Evolutionary conservation across 1,284 basidiomycete species (phyloP).

Genomic region (Ceratobasidium theobromae): DNA sequence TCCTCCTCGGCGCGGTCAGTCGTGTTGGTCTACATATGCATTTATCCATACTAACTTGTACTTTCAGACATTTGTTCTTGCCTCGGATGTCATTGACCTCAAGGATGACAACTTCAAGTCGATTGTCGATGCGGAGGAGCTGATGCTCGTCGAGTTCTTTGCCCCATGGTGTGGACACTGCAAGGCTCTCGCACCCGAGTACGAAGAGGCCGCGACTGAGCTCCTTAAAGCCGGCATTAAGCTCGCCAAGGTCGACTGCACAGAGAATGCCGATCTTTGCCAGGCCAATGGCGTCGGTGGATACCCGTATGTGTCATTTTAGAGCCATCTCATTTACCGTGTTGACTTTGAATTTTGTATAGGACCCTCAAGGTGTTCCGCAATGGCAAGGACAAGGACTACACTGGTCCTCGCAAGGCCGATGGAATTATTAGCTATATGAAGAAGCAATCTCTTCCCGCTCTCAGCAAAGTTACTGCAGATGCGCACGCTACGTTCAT

Average conservation of each 20-base stretch:
- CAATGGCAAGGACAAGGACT: constrained; percentile 76
- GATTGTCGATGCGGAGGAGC: constrained; percentile 65
- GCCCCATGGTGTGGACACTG: constrained; percentile 94
- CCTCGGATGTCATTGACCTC: constrained; percentile 82
- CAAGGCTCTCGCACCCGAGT: constrained; percentile 90
- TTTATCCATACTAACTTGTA: constrained; percentile 53
- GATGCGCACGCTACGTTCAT: constrained; percentile 84
- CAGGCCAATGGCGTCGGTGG: constrained; percentile 82
- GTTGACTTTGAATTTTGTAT: constrained; percentile 33
- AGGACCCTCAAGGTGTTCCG: constrained; percentile 72
- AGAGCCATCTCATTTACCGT: background rate
- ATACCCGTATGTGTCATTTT: constrained; percentile 71
- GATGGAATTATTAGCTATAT: constrained; percentile 98
- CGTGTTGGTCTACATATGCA: background rate
- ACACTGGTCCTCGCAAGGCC: constrained; percentile 87
- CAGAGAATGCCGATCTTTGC: constrained; percentile 85
- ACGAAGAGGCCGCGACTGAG: constrained; percentile 92
- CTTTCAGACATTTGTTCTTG: constrained; percentile 51
- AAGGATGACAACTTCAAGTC: constrained; percentile 71
- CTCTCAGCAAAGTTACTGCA: constrained; percentile 78
- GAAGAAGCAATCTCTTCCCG: constrained; percentile 98
- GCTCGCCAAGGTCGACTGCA: constrained; percentile 95
- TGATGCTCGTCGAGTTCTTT: constrained; percentile 96
- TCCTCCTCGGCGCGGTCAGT: constrained; percentile 48
- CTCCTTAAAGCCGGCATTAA: constrained; percentile 87